phyloP scores from a whole-genome alignment of 257 asterid species.

The Solanum chilense region DNA sequence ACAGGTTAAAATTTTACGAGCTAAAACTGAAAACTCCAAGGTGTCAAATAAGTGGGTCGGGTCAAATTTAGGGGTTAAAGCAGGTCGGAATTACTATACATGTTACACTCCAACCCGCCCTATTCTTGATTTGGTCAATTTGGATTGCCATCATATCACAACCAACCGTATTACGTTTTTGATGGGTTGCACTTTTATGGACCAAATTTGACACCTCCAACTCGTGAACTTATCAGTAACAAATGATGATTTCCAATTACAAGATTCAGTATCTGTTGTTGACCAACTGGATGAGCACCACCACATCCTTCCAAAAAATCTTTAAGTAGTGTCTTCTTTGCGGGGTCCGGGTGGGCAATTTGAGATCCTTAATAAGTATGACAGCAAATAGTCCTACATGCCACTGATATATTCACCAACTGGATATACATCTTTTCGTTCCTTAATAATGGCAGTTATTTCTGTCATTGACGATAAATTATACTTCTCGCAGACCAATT shows the following conservation, averaged over 20 bases:
- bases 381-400: neutral
- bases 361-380: neutral
- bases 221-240: neutral
- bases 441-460: neutral
- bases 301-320: neutral
- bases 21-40: neutral
- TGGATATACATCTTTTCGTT: neutral
- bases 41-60: neutral
- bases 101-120: neutral
- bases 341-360: neutral
- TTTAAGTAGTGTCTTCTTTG: neutral
- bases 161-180: neutral
- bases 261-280: neutral
- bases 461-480: neutral
- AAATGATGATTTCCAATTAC: neutral
- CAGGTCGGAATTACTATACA: neutral
- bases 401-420: neutral
- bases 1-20: neutral
- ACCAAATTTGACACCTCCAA: neutral
- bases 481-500: neutral
- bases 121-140: neutral
- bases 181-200: neutral
- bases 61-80: neutral
- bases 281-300: neutral
- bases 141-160: neutral